phyloP scores from a whole-genome alignment of 2,329 filamentous ascomycete genomes.

The Colletotrichum orchidophilum region DNA sequence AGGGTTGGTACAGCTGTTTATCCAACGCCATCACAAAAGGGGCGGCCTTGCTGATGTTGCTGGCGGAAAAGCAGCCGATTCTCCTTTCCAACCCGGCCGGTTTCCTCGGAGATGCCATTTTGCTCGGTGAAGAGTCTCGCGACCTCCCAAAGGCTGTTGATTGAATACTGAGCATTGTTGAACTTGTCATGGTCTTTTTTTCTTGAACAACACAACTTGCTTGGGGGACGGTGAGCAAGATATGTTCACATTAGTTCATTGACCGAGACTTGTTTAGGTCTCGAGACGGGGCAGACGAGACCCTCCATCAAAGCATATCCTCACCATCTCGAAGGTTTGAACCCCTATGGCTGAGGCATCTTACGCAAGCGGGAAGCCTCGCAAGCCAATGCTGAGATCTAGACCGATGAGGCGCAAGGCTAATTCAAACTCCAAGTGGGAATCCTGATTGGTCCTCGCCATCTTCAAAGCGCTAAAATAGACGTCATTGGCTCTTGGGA shows the following conservation, averaged over 20 bases:
- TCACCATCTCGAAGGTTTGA: not conserved
- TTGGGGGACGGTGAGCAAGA: not conserved
- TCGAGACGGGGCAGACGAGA: not conserved
- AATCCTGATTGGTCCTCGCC: not conserved
- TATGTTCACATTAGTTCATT: not conserved
- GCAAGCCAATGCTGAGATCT: not conserved
- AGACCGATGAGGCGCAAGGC: not conserved
- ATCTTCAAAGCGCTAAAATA: not conserved
- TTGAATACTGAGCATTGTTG: not conserved
- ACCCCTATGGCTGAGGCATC: not conserved
- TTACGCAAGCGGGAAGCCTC: not conserved
- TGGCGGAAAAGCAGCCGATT: not conserved
- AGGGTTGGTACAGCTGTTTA: conserved; percentile 5
- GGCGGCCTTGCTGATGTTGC: not conserved
- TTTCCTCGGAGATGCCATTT: not conserved
- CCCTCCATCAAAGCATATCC: not conserved
- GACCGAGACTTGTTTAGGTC: not conserved
- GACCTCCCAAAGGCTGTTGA: not conserved
- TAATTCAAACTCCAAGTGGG: not conserved
- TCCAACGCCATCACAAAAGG: not conserved
- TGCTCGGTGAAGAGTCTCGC: not conserved
- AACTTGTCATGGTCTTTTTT: not conserved
- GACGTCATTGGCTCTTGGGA: not conserved
- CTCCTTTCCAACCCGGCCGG: not conserved
- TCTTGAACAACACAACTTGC: not conserved